Evolutionary conservation across 2,329 filamentous ascomycete species (phyloP).

Genomic region (Colletotrichum sp.): DNA sequence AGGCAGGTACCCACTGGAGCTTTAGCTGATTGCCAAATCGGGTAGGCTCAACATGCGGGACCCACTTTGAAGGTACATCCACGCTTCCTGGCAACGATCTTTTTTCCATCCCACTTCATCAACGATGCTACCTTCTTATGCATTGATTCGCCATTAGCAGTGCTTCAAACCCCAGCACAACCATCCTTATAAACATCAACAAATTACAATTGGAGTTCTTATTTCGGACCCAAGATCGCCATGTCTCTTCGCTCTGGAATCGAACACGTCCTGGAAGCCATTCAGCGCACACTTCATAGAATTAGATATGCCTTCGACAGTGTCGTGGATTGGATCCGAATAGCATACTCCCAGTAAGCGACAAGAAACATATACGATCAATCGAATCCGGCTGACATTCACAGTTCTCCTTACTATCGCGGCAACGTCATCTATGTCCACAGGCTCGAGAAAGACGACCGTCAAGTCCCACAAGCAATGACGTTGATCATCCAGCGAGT

Average conservation of each 20-base stretch:
- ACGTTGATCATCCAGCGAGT: slow-evolving; percentile 7
- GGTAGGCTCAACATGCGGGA: not conserved
- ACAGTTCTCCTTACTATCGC: slow-evolving; percentile 6
- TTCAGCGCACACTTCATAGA: not conserved
- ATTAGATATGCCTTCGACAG: not conserved
- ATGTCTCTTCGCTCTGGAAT: not conserved
- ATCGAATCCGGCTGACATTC: not conserved
- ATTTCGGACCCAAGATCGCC: not conserved
- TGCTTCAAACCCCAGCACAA: not conserved
- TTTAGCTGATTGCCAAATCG: slow-evolving; percentile 8
- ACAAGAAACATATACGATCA: not conserved
- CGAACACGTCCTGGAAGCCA: not conserved
- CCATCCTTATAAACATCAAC: not conserved
- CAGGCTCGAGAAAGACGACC: not conserved
- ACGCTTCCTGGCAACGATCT: not conserved
- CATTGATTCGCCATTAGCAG: not conserved
- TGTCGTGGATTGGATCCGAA: slow-evolving; percentile 1
- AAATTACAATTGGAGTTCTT: not conserved
- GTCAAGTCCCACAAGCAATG: not conserved
- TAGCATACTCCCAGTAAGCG: slow-evolving; percentile 11
- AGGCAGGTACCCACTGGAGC: not conserved
- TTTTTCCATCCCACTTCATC: not conserved
- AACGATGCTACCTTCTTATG: not conserved
- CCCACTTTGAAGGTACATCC: not conserved
- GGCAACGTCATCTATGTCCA: slow-evolving; percentile 5